Percentiles rank a stretch among this genome's conserved stretches.
Evolutionary conservation across 2,329 filamentous ascomycete species (phyloP).

Genomic region (Colletotrichum camelliae): DNA sequence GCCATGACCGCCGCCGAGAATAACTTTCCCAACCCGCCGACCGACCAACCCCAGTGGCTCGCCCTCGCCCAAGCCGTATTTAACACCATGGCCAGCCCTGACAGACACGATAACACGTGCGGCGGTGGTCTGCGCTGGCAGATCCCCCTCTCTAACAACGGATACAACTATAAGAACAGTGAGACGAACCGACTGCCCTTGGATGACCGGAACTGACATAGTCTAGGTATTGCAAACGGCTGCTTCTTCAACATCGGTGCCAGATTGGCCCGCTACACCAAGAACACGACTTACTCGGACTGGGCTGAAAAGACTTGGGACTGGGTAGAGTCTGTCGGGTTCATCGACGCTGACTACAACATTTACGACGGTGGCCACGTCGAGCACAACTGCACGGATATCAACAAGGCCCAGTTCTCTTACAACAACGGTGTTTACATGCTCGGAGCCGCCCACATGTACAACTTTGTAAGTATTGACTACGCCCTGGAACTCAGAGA

Average conservation of each 20-base stretch:
- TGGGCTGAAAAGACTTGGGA: conserved; percentile 68
- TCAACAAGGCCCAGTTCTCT: conserved; percentile 63
- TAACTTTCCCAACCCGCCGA: conserved; percentile 64
- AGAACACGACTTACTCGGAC: conserved; percentile 67
- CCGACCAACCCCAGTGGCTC: conserved; percentile 62
- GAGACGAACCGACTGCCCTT: conserved; percentile 23
- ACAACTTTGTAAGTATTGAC: conserved; percentile 53
- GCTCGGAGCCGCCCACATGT: conserved; percentile 68
- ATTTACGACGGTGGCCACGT: conserved; percentile 65
- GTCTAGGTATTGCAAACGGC: conserved; percentile 62
- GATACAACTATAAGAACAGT: conserved; percentile 78
- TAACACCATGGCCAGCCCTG: conserved; percentile 61
- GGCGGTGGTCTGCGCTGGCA: conserved; percentile 80
- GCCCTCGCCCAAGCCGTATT: conserved; percentile 74
- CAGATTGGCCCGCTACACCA: conserved; percentile 74
- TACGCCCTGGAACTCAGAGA: background rate
- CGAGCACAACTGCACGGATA: conserved; percentile 56
- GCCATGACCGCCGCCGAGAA: conserved; percentile 72
- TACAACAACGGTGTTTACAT: conserved; percentile 66
- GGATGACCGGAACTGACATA: background rate
- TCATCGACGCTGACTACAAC: conserved; percentile 66
- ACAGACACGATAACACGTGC: conserved; percentile 71
- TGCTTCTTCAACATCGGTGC: conserved; percentile 70
- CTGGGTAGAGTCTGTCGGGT: conserved; percentile 61
- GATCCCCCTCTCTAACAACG: conserved; percentile 75